phyloP scores from a whole-genome alignment of 148 eudicot species.

The Chenopodium suecicum region DNA sequence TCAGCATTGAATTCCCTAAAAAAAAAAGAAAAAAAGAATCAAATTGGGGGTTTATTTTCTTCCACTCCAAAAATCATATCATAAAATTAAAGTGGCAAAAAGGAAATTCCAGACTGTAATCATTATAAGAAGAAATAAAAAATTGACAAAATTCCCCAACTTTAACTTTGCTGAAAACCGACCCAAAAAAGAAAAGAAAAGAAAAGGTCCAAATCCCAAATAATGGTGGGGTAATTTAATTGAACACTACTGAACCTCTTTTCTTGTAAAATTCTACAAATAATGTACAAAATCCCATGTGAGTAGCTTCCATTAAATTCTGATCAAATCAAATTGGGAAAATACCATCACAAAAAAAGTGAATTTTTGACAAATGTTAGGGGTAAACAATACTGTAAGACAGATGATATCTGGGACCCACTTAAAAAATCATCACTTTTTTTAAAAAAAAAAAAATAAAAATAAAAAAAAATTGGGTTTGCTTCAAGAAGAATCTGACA shows the following conservation, averaged over 20 bases:
- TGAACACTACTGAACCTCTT: constrained; percentile 9
- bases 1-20: constrained; percentile 4
- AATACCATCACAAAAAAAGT: constrained; percentile 10
- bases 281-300: constrained; percentile 34
- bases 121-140: constrained; percentile 19
- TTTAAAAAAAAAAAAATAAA: background rate
- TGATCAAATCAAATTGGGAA: constrained; percentile 22
- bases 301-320: constrained; percentile 43
- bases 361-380: constrained; percentile 27
- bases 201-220: constrained; percentile 27
- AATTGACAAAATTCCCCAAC: constrained; percentile 10
- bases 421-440: constrained; percentile 4
- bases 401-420: constrained; percentile 18
- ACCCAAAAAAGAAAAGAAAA: constrained; percentile 6
- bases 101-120: constrained; percentile 40
- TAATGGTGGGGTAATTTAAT: constrained; percentile 2
- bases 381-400: background rate
- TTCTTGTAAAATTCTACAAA: background rate
- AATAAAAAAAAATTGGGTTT: background rate
- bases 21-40: background rate
- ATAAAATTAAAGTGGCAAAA: constrained; percentile 3
- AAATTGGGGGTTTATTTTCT: background rate
- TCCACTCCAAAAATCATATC: background rate
- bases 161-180: constrained; percentile 22
- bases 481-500: constrained; percentile 28